Evolutionary conservation across 164 flowering plant species (phyloP).

Genomic region (Tinospora cordifolia): DNA sequence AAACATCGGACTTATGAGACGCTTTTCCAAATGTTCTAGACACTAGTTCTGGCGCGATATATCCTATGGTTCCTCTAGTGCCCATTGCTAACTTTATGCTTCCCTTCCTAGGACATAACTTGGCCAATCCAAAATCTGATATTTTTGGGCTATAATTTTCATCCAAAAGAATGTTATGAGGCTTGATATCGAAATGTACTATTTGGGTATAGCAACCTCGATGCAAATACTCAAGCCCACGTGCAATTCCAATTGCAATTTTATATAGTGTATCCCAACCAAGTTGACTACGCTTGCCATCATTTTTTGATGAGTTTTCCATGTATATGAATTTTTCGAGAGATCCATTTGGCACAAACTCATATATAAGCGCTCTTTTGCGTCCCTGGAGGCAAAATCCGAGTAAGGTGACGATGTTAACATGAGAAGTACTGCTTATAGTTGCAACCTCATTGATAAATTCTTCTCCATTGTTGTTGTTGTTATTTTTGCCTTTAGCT

Average conservation of each 20-base stretch:
- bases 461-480: conserved; percentile 6
- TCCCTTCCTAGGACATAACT: background rate
- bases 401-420: conserved; percentile 3
- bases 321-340: conserved; percentile 7
- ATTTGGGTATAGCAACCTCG: conserved; percentile 7
- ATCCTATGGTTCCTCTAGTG: conserved; percentile 8
- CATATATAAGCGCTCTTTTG: conserved; percentile 8
- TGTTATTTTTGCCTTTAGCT: background rate
- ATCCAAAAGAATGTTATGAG: conserved; percentile 13
- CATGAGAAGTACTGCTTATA: conserved; percentile 7
- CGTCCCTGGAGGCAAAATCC: conserved; percentile 7
- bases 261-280: conserved; percentile 11
- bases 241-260: conserved; percentile 10
- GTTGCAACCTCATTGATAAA: conserved; percentile 10
- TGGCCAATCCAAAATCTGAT: conserved; percentile 11
- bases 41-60: conserved; percentile 5
- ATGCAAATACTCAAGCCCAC: conserved; percentile 12
- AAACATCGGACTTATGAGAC: conserved; percentile 6
- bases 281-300: background rate
- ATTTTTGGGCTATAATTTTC: conserved; percentile 7
- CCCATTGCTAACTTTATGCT: conserved; percentile 1
- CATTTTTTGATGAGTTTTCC: background rate
- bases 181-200: conserved; percentile 14
- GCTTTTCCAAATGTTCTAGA: conserved; percentile 3
- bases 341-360: conserved; percentile 10